These are phyloP conservation scores for Zea mays DNA, from an alignment of 176 grass and related monocot species.

Conservation along the genomic window Zm-B73-REFERENCE-NAM-5.0 NC_050099.1:232176001-232176500, in stretches of 20 bases:
- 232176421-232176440: neutral
- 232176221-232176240: neutral
- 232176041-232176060: conserved; percentile 40
- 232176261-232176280: neutral
- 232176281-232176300: neutral
- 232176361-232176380: neutral
- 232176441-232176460: neutral
- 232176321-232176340: neutral
- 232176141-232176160: neutral
- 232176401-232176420: neutral
- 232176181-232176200: neutral
- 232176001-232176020: conserved; percentile 68
- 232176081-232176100: neutral
- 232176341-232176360: neutral
- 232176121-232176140: neutral
- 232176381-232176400: neutral
- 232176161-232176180: neutral
- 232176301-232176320: neutral
- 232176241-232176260: neutral
- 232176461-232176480: neutral
- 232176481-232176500: neutral
- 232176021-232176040: conserved; percentile 56
- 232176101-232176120: neutral
- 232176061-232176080: neutral
- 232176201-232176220: neutral